A percentile compares a stretch with the other conserved stretches of the same genome.
phyloP scores from a whole-genome alignment of 2,329 filamentous ascomycete genomes.

The Thelonectria discophora region DNA sequence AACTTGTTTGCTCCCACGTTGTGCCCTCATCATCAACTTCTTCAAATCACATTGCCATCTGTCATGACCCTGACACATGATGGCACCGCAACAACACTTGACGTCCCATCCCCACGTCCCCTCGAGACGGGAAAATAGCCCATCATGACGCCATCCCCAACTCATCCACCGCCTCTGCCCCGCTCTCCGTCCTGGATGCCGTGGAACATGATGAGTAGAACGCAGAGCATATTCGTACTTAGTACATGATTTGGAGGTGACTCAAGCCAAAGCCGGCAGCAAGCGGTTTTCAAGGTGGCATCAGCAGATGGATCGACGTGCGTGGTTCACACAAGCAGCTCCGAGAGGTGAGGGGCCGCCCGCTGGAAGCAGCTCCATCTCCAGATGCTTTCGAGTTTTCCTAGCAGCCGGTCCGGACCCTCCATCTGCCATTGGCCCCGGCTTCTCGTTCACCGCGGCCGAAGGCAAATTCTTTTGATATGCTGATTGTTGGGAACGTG shows the following conservation, averaged over 20 bases:
- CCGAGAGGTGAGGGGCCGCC: slow-evolving; percentile 15
- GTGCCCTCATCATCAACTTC: slow-evolving; percentile 20
- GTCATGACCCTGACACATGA: slow-evolving; percentile 30
- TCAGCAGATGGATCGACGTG: no score
- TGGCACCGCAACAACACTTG: slow-evolving; percentile 23
- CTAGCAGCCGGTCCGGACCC: slow-evolving; percentile 16
- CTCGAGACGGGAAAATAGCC: slow-evolving; percentile 24
- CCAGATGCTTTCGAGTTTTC: not conserved
- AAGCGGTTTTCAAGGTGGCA: no score
- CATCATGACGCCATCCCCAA: slow-evolving; percentile 40
- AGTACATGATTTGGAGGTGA: no score
- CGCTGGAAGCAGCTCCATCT: not conserved
- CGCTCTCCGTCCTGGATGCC: slow-evolving; percentile 3
- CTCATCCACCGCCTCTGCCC: not conserved
- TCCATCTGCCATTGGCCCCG: not conserved
- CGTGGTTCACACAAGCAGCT: slow-evolving; percentile 6
- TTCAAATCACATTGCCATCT: slow-evolving; percentile 34
- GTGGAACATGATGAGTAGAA: no score
- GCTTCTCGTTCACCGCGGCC: not conserved
- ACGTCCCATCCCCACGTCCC: slow-evolving; percentile 19
- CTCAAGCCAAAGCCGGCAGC: no score
- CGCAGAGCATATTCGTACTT: no score
- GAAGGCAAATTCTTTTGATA: not conserved
- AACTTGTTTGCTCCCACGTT: slow-evolving; percentile 6
- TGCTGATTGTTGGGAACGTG: slow-evolving; percentile 12